A percentile compares a stretch with the other conserved stretches of the same genome.
phyloP scores from a whole-genome alignment of 164 flowering plant genomes.

The Macadamia tetraphylla region DNA sequence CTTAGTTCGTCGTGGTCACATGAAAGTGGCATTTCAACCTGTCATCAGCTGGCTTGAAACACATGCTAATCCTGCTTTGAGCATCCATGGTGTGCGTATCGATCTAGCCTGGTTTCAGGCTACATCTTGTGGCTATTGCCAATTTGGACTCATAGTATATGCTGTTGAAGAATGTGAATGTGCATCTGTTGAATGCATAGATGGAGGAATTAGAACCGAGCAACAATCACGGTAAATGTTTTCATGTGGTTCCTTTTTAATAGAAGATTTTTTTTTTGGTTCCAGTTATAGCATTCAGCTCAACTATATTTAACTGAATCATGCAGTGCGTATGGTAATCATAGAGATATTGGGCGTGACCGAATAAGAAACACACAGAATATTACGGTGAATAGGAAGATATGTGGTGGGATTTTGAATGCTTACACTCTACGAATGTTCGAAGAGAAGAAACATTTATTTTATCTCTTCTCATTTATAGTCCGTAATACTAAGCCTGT shows the following conservation, averaged over 20 bases:
- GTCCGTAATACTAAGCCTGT: conserved; percentile 89
- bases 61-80: conserved; percentile 75
- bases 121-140: conserved; percentile 61
- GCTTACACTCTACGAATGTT: conserved; percentile 49
- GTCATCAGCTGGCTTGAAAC: conserved; percentile 77
- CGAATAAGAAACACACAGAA: conserved; percentile 34
- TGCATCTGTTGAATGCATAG: conserved; percentile 22
- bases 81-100: conserved; percentile 51
- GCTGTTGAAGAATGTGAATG: conserved; percentile 34
- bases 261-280: neutral
- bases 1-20: conserved; percentile 64
- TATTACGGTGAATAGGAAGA: conserved; percentile 28
- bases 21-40: conserved; percentile 46
- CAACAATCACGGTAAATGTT: conserved; percentile 42
- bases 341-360: conserved; percentile 22
- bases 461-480: conserved; percentile 63
- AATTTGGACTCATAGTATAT: conserved; percentile 68
- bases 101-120: conserved; percentile 81
- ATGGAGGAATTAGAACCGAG: conserved; percentile 24
- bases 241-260: neutral
- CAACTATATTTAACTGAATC: conserved; percentile 4
- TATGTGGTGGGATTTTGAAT: conserved; percentile 56
- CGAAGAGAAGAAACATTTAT: conserved; percentile 67
- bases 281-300: neutral
- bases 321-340: conserved; percentile 27